phyloP scores from a whole-genome alignment of 2,329 filamentous ascomycete species.

The Xylariales sp. region DNA sequence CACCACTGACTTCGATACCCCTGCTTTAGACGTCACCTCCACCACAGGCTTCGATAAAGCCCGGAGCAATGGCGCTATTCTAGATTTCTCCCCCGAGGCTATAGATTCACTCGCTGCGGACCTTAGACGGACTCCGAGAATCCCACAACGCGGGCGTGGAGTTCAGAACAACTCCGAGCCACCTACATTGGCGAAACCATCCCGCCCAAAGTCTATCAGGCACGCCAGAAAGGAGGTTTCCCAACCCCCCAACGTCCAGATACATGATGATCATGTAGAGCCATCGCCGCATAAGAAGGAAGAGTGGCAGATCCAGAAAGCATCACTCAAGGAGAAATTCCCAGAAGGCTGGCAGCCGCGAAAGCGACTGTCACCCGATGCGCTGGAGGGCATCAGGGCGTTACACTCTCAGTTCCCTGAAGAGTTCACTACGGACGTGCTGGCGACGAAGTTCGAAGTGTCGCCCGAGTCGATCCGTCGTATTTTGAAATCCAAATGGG shows the following conservation, averaged over 20 bases:
- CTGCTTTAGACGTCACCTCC: no score
- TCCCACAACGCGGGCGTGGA: neutral
- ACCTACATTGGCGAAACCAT: slow-evolving; percentile 9
- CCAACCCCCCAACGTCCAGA: slow-evolving; percentile 12
- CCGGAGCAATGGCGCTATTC: slow-evolving; percentile 18
- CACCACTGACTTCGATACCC: no score
- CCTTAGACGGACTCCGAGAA: neutral
- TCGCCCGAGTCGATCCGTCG: slow-evolving; percentile 82
- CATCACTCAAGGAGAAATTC: slow-evolving; percentile 72
- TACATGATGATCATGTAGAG: slow-evolving; percentile 4
- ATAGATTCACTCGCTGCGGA: slow-evolving; percentile 25
- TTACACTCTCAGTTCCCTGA: slow-evolving; percentile 74
- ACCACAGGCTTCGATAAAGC: slow-evolving; percentile 13
- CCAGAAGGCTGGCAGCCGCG: slow-evolving; percentile 75
- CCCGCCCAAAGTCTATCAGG: slow-evolving; percentile 19
- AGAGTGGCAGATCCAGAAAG: slow-evolving; percentile 73
- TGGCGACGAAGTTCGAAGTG: slow-evolving; percentile 79
- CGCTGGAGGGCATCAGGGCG: slow-evolving; percentile 82
- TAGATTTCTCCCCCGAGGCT: slow-evolving; percentile 28
- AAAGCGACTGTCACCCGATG: slow-evolving; percentile 88
- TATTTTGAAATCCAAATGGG: slow-evolving; percentile 78
- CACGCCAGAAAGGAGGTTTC: slow-evolving; percentile 21
- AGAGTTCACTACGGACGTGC: slow-evolving; percentile 67
- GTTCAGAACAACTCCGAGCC: slow-evolving; percentile 3
- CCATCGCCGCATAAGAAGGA: slow-evolving; percentile 30